Percentiles rank a stretch among this genome's conserved stretches.
Conservation (phyloP, 345 rosid genomes). For the Microthlaspi erraticum region DNA sequence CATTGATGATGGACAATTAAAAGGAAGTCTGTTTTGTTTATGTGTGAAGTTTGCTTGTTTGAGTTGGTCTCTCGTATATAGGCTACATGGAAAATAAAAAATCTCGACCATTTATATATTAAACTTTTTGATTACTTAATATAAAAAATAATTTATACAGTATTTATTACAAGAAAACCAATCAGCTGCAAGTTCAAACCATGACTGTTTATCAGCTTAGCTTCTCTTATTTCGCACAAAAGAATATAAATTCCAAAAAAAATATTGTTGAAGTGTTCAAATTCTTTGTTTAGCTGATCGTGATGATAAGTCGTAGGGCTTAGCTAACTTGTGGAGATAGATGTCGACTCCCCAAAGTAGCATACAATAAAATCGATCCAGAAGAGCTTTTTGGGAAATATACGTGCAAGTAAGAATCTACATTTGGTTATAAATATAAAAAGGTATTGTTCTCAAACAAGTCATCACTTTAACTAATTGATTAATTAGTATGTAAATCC, state of each 20-base stretch:
- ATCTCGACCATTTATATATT: not conserved
- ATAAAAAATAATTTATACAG: no score
- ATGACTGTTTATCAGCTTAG: not conserved
- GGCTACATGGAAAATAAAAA: not conserved
- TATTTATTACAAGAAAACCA: not conserved
- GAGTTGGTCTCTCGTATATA: slow-evolving; percentile 5
- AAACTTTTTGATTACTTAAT: no score
- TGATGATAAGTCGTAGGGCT: slow-evolving; percentile 27
- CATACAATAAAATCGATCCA: slow-evolving; percentile 16
- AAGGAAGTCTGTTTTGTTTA: not conserved
- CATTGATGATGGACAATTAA: slow-evolving; percentile 36
- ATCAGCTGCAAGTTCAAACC: slow-evolving; percentile 9
- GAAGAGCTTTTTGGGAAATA: slow-evolving; percentile 26
- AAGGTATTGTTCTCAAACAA: not conserved
- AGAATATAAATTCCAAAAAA: not conserved
- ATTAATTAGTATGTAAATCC: slow-evolving; percentile 12
- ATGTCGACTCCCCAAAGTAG: slow-evolving; percentile 23
- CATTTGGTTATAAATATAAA: slow-evolving; percentile 4
- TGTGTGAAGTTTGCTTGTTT: slow-evolving; percentile 8
- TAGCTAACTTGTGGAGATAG: slow-evolving; percentile 20
- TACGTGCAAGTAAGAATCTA: slow-evolving; percentile 36
- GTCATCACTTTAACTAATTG: slow-evolving; percentile 26
- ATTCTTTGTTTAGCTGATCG: slow-evolving; percentile 31
- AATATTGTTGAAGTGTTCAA: slow-evolving; percentile 30
- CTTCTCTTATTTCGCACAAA: not conserved